Percentiles rank a stretch among this genome's conserved stretches.
These are phyloP conservation scores for Phytophthora lateralis DNA, from an alignment of 352 stramenopile species.

Conservation along the genomic window DNA sequence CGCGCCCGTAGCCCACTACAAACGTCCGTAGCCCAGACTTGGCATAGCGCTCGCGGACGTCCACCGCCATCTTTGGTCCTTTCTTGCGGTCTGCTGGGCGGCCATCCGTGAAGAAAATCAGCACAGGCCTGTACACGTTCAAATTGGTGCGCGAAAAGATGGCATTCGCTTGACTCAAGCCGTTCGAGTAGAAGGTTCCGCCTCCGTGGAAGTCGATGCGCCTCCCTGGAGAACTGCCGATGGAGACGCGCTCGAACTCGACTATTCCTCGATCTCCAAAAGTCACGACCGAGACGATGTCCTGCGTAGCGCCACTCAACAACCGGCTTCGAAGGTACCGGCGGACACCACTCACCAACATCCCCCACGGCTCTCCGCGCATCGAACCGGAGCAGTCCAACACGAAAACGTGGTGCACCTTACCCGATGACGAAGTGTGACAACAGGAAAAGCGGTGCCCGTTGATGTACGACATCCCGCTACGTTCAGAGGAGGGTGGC, in stretches of 20 bases:
- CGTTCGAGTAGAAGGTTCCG: constrained; percentile 42
- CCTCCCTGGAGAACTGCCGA: not conserved
- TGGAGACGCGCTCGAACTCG: constrained; percentile 32
- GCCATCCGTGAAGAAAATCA: constrained; percentile 60
- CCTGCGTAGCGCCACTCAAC: constrained; percentile 17
- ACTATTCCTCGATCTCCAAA: constrained; percentile 38
- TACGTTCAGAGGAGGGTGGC: not conserved
- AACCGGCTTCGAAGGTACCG: constrained; percentile 43
- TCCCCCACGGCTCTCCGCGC: constrained; percentile 36
- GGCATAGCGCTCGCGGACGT: constrained; percentile 35
- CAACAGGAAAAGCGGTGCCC: constrained; percentile 48
- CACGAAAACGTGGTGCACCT: constrained; percentile 52
- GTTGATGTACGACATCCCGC: constrained; percentile 22
- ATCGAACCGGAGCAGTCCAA: constrained; percentile 58
- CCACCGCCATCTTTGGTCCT: constrained; percentile 28
- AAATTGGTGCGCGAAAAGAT: constrained; percentile 45
- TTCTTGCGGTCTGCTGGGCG: constrained; percentile 41
- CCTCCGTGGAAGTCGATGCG: constrained; percentile 33
- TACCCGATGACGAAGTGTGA: constrained; percentile 23
- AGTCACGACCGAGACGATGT: constrained; percentile 50
- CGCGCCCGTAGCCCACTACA: constrained; percentile 44
- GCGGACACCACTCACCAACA: constrained; percentile 25
- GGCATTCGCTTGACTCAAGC: constrained; percentile 34
- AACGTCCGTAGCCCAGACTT: constrained; percentile 32
- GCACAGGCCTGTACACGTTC: constrained; percentile 33